Evolutionary conservation across 495 filamentous ascomycete genomes (phyloP).

Genomic region (Oleoguttula mirabilis): DNA sequence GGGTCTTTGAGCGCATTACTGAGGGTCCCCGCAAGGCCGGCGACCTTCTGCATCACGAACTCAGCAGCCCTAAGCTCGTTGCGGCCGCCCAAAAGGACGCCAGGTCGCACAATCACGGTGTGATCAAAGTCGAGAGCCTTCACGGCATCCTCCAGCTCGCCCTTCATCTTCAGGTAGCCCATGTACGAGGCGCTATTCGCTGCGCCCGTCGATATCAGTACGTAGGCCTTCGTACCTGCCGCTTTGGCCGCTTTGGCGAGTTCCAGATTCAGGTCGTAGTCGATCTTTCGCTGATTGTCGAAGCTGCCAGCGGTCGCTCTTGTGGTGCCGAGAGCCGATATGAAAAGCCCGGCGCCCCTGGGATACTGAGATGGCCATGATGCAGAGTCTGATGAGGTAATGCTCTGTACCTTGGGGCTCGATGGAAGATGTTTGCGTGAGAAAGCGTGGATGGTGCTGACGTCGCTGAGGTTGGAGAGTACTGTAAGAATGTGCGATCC

Average conservation of each 20-base stretch:
- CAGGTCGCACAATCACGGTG: conserved; percentile 62
- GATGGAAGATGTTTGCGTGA: conserved; percentile 25
- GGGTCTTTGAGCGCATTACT: conserved; percentile 46
- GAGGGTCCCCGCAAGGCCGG: conserved; percentile 40
- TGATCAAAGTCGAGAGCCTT: conserved; percentile 58
- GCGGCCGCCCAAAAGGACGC: conserved; percentile 58
- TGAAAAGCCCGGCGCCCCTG: conserved; percentile 27
- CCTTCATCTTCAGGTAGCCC: conserved; percentile 55
- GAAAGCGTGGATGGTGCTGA: conserved; percentile 27
- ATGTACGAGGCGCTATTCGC: conserved; percentile 17
- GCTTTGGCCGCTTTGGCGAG: conserved; percentile 39
- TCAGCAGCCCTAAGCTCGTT: conserved; percentile 38
- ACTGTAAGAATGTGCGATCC: conserved; percentile 28
- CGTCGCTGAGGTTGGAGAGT: conserved; percentile 13
- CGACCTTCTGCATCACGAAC: conserved; percentile 38
- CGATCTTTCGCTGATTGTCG: conserved; percentile 40
- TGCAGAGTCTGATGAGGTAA: conserved; percentile 22
- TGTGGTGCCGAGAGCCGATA: conserved; percentile 28
- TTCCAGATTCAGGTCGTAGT: conserved; percentile 38
- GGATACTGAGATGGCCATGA: conserved; percentile 32
- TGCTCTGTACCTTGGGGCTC: conserved; percentile 22
- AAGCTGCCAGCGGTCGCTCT: conserved; percentile 35
- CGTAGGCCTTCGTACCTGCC: conserved; percentile 39
- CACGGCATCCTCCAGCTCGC: conserved; percentile 65
- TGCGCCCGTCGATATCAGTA: conserved; percentile 32